Percentiles rank a stretch among this genome's conserved stretches.
phyloP scores from a whole-genome alignment of 495 filamentous ascomycete genomes.

The Hypoxylon subgilvum region DNA sequence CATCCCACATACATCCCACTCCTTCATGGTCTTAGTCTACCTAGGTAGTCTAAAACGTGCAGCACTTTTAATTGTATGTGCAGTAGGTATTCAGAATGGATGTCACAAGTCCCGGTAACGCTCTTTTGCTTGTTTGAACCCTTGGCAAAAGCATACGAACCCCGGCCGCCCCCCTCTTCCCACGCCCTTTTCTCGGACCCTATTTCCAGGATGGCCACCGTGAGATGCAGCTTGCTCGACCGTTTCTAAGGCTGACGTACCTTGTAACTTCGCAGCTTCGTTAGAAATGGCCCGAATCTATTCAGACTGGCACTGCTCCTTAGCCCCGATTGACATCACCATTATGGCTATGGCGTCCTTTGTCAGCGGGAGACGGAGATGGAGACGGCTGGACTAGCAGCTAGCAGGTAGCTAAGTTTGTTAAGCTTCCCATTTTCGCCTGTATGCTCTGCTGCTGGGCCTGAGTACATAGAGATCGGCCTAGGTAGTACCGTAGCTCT shows the following conservation, averaged over 20 bases:
- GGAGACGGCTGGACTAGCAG: too few species aligned
- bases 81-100: too few species aligned
- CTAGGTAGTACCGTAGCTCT: slow-evolving; percentile 26
- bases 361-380: slow-evolving; percentile 5
- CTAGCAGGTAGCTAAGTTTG: slow-evolving; percentile 21
- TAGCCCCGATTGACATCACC: slow-evolving; percentile 35
- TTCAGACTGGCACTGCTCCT: slow-evolving; percentile 8
- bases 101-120: not conserved
- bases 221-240: slow-evolving; percentile 20
- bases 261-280: slow-evolving; percentile 3
- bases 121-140: not conserved
- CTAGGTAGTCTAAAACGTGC: too few species aligned
- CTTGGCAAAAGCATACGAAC: slow-evolving; percentile 9
- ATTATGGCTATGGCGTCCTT: slow-evolving; percentile 15
- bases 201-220: slow-evolving; percentile 18
- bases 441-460: slow-evolving; percentile 30
- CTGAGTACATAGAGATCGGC: slow-evolving; percentile 16
- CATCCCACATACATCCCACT: too few species aligned
- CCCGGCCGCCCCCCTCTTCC: slow-evolving; percentile 11
- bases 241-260: slow-evolving; percentile 28
- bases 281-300: slow-evolving; percentile 11
- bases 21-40: too few species aligned
- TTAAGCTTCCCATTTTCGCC: slow-evolving; percentile 15
- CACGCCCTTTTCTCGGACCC: slow-evolving; percentile 12
- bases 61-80: too few species aligned